Percentiles rank a stretch among this genome's conserved stretches.
Evolutionary conservation across 2,329 filamentous ascomycete genomes (phyloP).

Genomic region (Metarhizium rileyi): DNA sequence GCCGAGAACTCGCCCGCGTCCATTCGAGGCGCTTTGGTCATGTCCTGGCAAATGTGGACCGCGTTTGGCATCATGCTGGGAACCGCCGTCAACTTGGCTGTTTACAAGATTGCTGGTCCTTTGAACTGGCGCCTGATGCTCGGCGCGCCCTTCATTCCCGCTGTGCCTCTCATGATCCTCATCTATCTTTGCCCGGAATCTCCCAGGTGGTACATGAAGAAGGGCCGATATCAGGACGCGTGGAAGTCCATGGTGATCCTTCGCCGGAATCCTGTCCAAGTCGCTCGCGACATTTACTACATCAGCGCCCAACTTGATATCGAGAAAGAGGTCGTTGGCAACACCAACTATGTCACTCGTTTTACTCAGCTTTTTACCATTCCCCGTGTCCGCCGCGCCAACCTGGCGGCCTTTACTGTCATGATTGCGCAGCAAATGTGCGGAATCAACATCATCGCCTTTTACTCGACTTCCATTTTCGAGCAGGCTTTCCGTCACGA

Average conservation of each 20-base stretch:
- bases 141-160: conserved; percentile 50
- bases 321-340: conserved; percentile 27
- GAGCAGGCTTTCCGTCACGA: conserved; percentile 43
- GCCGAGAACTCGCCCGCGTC: conserved; percentile 61
- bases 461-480: conserved; percentile 60
- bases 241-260: conserved; percentile 44
- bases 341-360: conserved; percentile 33
- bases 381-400: conserved; percentile 60
- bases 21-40: conserved; percentile 66
- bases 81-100: conserved; percentile 25
- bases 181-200: conserved; percentile 57
- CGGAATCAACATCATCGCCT: conserved; percentile 60
- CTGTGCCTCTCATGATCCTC: conserved; percentile 40
- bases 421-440: conserved; percentile 73
- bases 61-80: conserved; percentile 42
- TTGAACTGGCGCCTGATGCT: conserved; percentile 34
- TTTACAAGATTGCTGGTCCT: conserved; percentile 14
- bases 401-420: conserved; percentile 65
- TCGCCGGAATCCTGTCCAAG: conserved; percentile 44
- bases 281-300: conserved; percentile 51
- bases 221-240: conserved; percentile 49
- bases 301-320: conserved; percentile 32
- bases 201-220: conserved; percentile 57
- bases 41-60: conserved; percentile 69
- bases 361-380: conserved; percentile 56